These are phyloP conservation scores for Centaurea solstitialis DNA, from an alignment of 129 eudicot species.

Conservation along the genomic window DNA sequence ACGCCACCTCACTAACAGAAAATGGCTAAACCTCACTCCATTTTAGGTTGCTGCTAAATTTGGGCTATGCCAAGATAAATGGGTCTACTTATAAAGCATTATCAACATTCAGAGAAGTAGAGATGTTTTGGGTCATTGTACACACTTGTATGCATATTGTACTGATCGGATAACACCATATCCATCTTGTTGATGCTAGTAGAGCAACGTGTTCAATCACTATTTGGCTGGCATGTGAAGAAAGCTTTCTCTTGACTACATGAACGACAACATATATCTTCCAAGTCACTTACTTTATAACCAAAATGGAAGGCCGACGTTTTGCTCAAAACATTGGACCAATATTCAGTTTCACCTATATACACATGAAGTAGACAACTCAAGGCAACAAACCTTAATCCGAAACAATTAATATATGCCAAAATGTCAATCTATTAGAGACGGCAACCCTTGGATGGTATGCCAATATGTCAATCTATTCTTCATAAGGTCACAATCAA, in stretches of 20 bases:
- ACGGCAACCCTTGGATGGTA: background rate
- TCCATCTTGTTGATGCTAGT: background rate
- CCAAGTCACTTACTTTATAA: background rate
- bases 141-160: background rate
- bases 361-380: background rate
- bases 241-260: background rate
- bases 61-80: background rate
- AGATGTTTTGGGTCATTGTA: background rate
- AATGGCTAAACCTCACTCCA: background rate
- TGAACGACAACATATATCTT: background rate
- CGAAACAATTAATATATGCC: background rate
- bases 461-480: background rate
- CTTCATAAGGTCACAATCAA: background rate
- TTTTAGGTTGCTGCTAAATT: background rate
- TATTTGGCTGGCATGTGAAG: background rate
- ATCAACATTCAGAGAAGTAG: background rate
- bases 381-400: background rate
- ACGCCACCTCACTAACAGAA: background rate
- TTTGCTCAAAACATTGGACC: background rate
- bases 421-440: background rate
- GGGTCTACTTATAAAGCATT: background rate
- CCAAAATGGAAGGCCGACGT: background rate
- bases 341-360: background rate
- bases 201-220: background rate
- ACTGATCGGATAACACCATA: background rate